These are phyloP conservation scores for Cryptosporidium andersoni DNA, from an alignment of 169 alveolate genomes.

Conservation along the genomic window DNA sequence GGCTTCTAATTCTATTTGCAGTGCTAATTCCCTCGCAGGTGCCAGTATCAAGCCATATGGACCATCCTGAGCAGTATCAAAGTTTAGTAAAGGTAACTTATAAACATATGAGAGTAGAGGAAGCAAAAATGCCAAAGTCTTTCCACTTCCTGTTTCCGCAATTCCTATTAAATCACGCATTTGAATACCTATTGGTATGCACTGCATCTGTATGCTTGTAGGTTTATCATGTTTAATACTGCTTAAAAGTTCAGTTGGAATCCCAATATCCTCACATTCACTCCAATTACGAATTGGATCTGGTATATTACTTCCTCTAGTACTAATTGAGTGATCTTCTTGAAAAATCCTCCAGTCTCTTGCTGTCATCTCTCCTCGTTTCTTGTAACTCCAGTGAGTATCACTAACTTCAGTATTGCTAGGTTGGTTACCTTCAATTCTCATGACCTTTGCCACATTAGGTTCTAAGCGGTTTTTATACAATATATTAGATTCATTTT, in stretches of 20 bases:
- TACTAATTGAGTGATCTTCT: conserved; percentile 91
- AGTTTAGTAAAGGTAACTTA: conserved; percentile 88
- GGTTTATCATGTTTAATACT: conserved; percentile 84
- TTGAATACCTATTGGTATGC: conserved; percentile 92
- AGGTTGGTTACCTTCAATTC: conserved; percentile 25
- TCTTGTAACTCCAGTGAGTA: conserved; percentile 32
- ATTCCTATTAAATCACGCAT: conserved; percentile 95
- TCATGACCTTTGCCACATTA: conserved; percentile 74
- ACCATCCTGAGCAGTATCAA: conserved; percentile 91
- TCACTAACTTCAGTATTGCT: conserved; percentile 3
- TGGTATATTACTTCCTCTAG: conserved; percentile 90
- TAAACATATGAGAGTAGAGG: conserved; percentile 92
- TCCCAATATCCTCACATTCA: conserved; percentile 83
- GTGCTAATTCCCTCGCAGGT: conserved; percentile 95
- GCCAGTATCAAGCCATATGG: conserved; percentile 94
- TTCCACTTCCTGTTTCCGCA: conserved; percentile 97
- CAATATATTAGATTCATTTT: conserved; percentile 86
- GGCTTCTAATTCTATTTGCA: conserved; percentile 92
- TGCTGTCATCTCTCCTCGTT: conserved; percentile 90
- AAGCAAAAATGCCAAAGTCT: conserved; percentile 95
- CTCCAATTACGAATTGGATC: conserved; percentile 93
- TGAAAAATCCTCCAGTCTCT: conserved; percentile 96
- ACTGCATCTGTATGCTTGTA: conserved; percentile 97
- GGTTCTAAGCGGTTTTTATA: conserved; percentile 81
- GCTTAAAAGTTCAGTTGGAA: conserved; percentile 76